Evolutionary conservation across 345 rosid species (phyloP).

Genomic region (Eucalyptus coolabah): DNA sequence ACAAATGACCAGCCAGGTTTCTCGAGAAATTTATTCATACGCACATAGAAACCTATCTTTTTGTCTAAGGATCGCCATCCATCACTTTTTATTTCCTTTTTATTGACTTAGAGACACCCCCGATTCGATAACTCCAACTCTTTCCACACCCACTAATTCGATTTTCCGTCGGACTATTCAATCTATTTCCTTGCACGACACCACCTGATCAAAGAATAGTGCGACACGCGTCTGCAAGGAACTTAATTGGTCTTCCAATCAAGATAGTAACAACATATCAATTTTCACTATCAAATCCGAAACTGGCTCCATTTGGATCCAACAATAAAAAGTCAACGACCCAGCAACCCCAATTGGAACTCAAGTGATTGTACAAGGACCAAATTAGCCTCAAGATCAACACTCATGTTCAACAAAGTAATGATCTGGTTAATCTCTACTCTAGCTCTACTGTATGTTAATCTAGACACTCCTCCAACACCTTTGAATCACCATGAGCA

Average conservation of each 20-base stretch:
- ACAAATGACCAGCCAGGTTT: background rate
- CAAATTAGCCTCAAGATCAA: background rate
- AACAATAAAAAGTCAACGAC: background rate
- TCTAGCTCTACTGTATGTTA: background rate
- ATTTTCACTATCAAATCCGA: background rate
- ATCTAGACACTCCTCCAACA: background rate
- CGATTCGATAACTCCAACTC: background rate
- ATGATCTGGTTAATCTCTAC: background rate
- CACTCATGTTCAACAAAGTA: background rate
- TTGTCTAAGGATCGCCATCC: background rate
- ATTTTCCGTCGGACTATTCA: background rate
- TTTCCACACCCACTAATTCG: background rate
- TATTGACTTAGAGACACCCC: background rate
- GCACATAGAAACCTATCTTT: background rate
- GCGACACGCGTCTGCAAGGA: background rate
- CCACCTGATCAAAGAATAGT: background rate
- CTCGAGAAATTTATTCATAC: background rate
- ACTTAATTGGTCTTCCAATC: background rate
- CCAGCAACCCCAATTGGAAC: background rate
- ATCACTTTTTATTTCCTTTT: background rate
- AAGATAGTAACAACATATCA: background rate
- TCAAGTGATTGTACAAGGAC: background rate
- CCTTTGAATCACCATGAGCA: background rate
- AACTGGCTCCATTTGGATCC: background rate
- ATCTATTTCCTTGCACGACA: background rate